phyloP scores from a whole-genome alignment of 108 stramenopile species.

The Bacterosira constricta region DNA sequence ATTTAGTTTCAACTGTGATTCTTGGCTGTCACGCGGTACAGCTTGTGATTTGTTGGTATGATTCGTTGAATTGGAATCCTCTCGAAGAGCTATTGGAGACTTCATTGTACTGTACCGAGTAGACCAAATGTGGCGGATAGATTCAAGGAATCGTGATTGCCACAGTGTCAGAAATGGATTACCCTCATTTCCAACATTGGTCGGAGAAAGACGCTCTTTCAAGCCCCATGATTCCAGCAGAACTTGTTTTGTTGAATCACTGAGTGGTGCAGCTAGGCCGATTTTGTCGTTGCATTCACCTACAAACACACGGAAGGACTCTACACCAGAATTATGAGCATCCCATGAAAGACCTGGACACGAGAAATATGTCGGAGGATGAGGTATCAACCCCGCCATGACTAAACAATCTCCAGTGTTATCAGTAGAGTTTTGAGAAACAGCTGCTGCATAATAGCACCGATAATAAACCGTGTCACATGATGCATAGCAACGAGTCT shows the following conservation, averaged over 20 bases:
- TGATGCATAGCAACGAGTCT: slow-evolving; percentile 29
- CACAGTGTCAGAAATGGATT: slow-evolving; percentile 34
- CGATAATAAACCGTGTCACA: slow-evolving; percentile 40
- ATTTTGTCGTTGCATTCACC: slow-evolving; percentile 2
- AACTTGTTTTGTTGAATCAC: slow-evolving; percentile 16
- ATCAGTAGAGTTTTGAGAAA: not conserved
- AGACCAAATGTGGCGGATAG: slow-evolving; percentile 34
- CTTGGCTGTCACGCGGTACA: not conserved
- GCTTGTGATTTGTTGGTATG: slow-evolving; percentile 5
- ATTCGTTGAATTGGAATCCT: not conserved
- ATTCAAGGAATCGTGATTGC: slow-evolving; percentile 45
- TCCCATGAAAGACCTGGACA: slow-evolving; percentile 49
- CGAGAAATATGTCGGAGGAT: slow-evolving; percentile 43
- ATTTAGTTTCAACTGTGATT: slow-evolving; percentile 1
- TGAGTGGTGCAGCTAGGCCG: slow-evolving; percentile 23
- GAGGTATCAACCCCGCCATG: slow-evolving; percentile 31
- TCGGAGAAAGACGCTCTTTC: slow-evolving; percentile 3
- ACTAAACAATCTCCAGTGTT: not conserved
- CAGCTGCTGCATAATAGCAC: slow-evolving; percentile 33
- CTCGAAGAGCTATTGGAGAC: not conserved
- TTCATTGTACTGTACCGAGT: slow-evolving; percentile 27
- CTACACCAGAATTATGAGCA: slow-evolving; percentile 12
- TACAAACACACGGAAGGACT: slow-evolving; percentile 19
- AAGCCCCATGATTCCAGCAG: slow-evolving; percentile 38
- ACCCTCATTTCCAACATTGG: not conserved